phyloP scores from a whole-genome alignment of 441 rosid genomes.

The Raphanus hybrid region DNA sequence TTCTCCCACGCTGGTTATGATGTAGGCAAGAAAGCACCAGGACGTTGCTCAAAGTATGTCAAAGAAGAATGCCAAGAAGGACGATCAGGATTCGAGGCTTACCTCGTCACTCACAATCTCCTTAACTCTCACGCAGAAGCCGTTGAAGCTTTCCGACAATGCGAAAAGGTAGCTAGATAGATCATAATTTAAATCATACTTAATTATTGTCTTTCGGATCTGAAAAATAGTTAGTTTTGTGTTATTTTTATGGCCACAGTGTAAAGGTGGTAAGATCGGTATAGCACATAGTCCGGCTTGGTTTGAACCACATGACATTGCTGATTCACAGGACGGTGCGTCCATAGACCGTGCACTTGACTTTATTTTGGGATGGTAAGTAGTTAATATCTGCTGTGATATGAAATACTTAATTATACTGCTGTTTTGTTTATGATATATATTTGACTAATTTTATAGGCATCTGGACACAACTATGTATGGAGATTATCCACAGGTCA shows the following conservation, averaged over 20 bases:
- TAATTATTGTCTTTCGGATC: not conserved
- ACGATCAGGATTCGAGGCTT: constrained; percentile 40
- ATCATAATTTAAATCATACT: not conserved
- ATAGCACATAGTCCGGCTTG: constrained; percentile 37
- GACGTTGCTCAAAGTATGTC: constrained; percentile 38
- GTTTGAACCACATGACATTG: constrained; percentile 41
- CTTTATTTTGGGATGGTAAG: constrained; percentile 46
- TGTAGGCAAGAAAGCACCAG: constrained; percentile 42
- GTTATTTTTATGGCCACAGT: constrained; percentile 19
- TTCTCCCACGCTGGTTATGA: constrained; percentile 42
- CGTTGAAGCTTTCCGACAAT: constrained; percentile 22
- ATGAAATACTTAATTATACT: not conserved
- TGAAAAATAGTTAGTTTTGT: not conserved
- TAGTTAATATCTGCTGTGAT: not conserved
- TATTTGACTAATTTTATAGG: constrained; percentile 11
- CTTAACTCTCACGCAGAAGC: constrained; percentile 40
- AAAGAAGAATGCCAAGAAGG: constrained; percentile 17
- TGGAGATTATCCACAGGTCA: constrained; percentile 52
- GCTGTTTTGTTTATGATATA: not conserved
- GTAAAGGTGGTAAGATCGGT: constrained; percentile 40
- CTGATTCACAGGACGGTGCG: constrained; percentile 21
- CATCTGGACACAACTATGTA: constrained; percentile 42
- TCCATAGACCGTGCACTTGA: constrained; percentile 37
- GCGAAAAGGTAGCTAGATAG: constrained; percentile 15
- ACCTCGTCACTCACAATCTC: constrained; percentile 39